These are phyloP conservation scores for Leptographium flavum DNA, from an alignment of 2,329 filamentous ascomycete genomes.

Conservation along the genomic window DNA sequence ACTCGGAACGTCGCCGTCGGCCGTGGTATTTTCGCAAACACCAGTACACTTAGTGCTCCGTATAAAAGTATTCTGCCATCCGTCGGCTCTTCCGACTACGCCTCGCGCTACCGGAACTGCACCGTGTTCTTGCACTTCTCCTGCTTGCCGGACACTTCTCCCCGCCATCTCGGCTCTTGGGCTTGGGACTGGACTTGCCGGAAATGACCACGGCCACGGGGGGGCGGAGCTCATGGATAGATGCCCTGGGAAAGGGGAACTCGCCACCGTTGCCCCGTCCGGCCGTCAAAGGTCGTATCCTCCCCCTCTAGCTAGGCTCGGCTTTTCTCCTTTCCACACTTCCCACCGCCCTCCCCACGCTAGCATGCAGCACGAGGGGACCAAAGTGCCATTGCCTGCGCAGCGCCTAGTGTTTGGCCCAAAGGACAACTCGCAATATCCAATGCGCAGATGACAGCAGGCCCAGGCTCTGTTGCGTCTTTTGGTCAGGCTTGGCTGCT, in stretches of 20 bases:
- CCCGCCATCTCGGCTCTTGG: slow-evolving; percentile 2
- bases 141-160: too few species aligned
- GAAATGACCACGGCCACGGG: neutral
- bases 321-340: neutral
- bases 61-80: too few species aligned
- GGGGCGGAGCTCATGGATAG: neutral
- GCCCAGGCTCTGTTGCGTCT: neutral
- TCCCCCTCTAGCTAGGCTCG: neutral
- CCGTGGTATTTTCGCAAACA: too few species aligned
- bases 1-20: too few species aligned
- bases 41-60: too few species aligned
- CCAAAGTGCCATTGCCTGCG: neutral
- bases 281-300: neutral
- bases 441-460: neutral
- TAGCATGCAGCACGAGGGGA: neutral
- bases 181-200: neutral
- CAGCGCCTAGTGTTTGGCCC: too few species aligned
- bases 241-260: neutral
- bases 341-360: neutral
- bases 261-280: neutral
- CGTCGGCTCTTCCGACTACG: neutral
- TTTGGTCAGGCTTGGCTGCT: too few species aligned
- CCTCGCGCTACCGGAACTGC: too few species aligned
- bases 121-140: too few species aligned
- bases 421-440: neutral